Base-by-base conservation (phyloP, 495 filamentous ascomycete species). In the Aspergillus wentii region DNA sequence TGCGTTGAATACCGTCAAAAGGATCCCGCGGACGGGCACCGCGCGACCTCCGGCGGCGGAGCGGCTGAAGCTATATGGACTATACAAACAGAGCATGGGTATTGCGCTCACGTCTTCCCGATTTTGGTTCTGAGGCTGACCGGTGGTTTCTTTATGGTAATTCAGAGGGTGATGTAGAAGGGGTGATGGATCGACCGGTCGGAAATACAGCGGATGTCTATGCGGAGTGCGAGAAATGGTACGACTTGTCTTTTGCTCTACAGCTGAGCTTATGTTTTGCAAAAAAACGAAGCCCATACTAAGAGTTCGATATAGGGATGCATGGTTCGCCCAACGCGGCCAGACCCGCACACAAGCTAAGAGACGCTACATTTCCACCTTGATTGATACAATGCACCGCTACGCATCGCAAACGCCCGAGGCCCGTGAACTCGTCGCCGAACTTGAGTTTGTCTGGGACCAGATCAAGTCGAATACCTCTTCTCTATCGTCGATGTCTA, bases 31-130 rank as follows among this genome's bases (percentile, higher is more conserved):
- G 52, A 94, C 88, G 10, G 91, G 92, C 17, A 86, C 86, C 27
- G 77, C 85, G 35, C 82, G 91, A 26, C 92, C 92, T 14, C 94
- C 92, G 23, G 74, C 89, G 7, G 68, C 75, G 21, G 91, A 90
- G 51, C 85, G 92, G 17, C 69, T 98, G 48, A 83, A 81, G 46
- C 82, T 98, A 38, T 98, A 98, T 80, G 92, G 92, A 35, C 74
- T 98, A 44, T 98, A 97, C 67, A 98, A 98, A 61, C 92, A 98
- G 67, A 88, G 86, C 46, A 97, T 95, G 90, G 81, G 78, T 82
- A 60, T 28, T 17, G 30, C 8, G 34, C 4, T 23, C 17, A 17
- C 23, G 26, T 19, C 8, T 16, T 15, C 15, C 11, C 14, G 17
- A 29, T 21, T 15, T 28, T 18, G 4, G 29, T 13, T 9, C 30